Conservation (phyloP, 129 eudicot genomes). For the Logfia minima region DNA sequence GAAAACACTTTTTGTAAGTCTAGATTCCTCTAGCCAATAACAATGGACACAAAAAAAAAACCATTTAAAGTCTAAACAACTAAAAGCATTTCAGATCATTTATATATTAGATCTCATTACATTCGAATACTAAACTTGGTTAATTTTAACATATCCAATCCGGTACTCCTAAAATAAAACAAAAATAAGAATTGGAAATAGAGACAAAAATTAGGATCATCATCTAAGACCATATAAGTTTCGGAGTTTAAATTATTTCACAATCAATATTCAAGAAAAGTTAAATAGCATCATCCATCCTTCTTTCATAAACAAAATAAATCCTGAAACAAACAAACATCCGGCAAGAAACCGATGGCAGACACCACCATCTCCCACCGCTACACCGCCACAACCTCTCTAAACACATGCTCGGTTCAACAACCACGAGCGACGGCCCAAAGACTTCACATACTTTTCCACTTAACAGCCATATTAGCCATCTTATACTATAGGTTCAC, state of each 20-base stretch:
- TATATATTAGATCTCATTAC: too few relatives aligned
- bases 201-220: slow-evolving; percentile 19
- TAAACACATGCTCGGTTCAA: slow-evolving; percentile 51
- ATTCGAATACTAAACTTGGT: too few relatives aligned
- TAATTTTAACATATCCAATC: not conserved
- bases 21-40: too few relatives aligned
- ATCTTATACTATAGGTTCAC: slow-evolving; percentile 53
- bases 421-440: slow-evolving; percentile 56
- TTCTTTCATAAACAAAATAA: slow-evolving; percentile 1
- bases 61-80: too few relatives aligned
- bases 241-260: not conserved
- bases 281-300: not conserved
- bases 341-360: slow-evolving; percentile 12
- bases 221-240: not conserved
- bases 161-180: slow-evolving; percentile 7
- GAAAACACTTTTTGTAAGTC: too few relatives aligned
- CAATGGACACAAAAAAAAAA: too few relatives aligned
- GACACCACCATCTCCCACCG: slow-evolving; percentile 32
- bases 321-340: not conserved
- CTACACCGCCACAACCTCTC: slow-evolving; percentile 28
- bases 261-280: not conserved
- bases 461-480: slow-evolving; percentile 41
- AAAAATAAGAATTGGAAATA: slow-evolving; percentile 12
- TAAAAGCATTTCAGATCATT: too few relatives aligned
- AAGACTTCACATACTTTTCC: slow-evolving; percentile 49